Conservation (phyloP, 345 rosid species). For the Psidium guajava region DNA sequence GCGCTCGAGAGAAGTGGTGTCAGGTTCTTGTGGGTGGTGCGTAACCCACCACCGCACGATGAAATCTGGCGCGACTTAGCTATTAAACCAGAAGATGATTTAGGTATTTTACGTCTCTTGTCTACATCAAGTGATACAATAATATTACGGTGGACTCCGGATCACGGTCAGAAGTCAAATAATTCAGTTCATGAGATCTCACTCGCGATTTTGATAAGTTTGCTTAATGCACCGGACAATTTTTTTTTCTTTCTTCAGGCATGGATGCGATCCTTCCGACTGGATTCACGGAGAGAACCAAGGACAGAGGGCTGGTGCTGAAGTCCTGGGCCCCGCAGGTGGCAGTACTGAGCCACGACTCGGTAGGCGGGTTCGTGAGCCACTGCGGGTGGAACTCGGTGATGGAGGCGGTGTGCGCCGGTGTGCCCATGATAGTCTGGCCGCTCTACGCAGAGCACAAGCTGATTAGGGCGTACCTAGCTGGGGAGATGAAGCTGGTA, state of each 20-base stretch:
- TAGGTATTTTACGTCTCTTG: background rate
- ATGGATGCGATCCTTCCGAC: constrained; percentile 3
- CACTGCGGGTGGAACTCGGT: constrained; percentile 43
- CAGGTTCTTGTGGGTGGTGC: constrained; percentile 28
- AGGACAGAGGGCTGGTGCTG: constrained; percentile 14
- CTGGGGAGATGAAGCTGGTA: constrained; percentile 1
- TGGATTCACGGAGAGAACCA: constrained; percentile 11
- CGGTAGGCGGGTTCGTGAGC: constrained; percentile 29
- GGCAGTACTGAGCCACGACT: constrained; percentile 12
- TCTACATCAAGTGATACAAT: background rate
- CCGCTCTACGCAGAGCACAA: constrained; percentile 12
- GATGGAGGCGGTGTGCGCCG: constrained; percentile 20
- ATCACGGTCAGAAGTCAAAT: background rate
- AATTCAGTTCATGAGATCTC: background rate
- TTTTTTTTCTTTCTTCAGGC: background rate
- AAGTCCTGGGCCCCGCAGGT: constrained; percentile 33
- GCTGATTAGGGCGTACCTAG: constrained; percentile 2
- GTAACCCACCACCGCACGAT: constrained; percentile 8
- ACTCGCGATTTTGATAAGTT: background rate
- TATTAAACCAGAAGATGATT: background rate
- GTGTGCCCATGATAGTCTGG: constrained; percentile 14
- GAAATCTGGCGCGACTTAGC: background rate
- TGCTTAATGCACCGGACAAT: background rate
- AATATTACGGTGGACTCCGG: background rate
- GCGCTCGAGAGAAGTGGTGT: constrained; percentile 24